These are phyloP conservation scores for Azolla pinnata DNA, from an alignment of 75 land plant species.

Conservation along the genomic window DNA sequence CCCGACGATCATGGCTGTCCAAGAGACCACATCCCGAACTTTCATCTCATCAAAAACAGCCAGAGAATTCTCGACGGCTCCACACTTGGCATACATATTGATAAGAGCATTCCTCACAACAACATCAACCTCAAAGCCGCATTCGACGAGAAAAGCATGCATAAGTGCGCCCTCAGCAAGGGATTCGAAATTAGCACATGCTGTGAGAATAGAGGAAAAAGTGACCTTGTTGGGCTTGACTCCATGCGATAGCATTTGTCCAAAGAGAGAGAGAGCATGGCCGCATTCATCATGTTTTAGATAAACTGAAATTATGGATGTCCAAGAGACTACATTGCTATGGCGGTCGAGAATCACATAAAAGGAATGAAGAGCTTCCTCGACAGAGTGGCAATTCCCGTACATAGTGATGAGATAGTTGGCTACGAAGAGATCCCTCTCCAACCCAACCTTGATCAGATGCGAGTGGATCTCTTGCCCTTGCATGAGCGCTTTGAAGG, in stretches of 20 bases:
- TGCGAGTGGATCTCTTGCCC: constrained; percentile 33
- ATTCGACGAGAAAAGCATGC: constrained; percentile 26
- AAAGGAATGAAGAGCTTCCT: constrained; percentile 33
- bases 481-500: constrained; percentile 26
- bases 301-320: constrained; percentile 32
- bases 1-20: constrained; percentile 56
- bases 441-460: constrained; percentile 8
- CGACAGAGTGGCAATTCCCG: constrained; percentile 35
- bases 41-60: constrained; percentile 29
- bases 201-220: constrained; percentile 36
- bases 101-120: constrained; percentile 49
- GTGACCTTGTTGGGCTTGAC: constrained; percentile 47
- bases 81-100: constrained; percentile 46
- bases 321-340: constrained; percentile 55
- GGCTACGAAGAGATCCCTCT: constrained; percentile 21
- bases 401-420: constrained; percentile 41
- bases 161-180: constrained; percentile 33
- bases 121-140: constrained; percentile 22
- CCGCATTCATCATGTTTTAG: constrained; percentile 26
- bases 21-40: constrained; percentile 42
- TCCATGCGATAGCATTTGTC: constrained; percentile 21
- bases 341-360: constrained; percentile 4
- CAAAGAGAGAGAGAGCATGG: constrained; percentile 29
- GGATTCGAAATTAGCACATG: constrained; percentile 20
- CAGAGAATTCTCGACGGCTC: constrained; percentile 18